Percentiles rank a stretch among this genome's conserved stretches.
phyloP scores from a whole-genome alignment of 2,329 filamentous ascomycete species.

The Podosphaera xanthii region DNA sequence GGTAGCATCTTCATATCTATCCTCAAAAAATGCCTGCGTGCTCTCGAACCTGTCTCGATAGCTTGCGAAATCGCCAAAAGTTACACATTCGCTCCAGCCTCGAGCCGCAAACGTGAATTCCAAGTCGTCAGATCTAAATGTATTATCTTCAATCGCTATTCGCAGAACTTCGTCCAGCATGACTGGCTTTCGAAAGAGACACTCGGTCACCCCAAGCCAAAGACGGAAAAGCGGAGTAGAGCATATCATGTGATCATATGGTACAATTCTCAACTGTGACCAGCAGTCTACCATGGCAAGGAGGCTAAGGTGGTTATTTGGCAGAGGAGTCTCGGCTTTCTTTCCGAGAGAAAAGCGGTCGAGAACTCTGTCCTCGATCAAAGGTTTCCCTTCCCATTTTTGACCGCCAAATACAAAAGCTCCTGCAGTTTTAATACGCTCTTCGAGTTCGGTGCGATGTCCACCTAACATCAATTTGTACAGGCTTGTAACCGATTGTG shows the following conservation, averaged over 20 bases:
- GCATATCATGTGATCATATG: constrained; percentile 99
- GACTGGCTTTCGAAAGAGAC: constrained; percentile 64
- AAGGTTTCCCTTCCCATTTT: constrained; percentile 35
- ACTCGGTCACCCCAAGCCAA: constrained; percentile 92
- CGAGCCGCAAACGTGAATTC: constrained; percentile 95
- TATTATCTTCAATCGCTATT: constrained; percentile 72
- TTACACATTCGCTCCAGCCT: constrained; percentile 88
- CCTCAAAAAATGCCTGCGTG: constrained; percentile 80
- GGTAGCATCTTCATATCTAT: constrained; percentile 68
- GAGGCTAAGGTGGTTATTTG: constrained; percentile 83
- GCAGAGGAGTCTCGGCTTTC: constrained; percentile 30
- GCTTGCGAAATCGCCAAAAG: constrained; percentile 74
- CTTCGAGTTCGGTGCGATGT: constrained; percentile 48
- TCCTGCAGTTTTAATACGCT: constrained; percentile 59
- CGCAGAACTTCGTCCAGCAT: constrained; percentile 68
- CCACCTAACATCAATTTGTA: constrained; percentile 95
- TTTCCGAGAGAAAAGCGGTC: constrained; percentile 73
- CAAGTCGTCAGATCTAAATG: constrained; percentile 82
- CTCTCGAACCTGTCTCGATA: constrained; percentile 80
- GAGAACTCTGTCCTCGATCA: constrained; percentile 49
- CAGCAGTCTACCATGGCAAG: constrained; percentile 97
- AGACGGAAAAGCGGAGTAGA: constrained; percentile 92
- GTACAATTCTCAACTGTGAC: constrained; percentile 79
- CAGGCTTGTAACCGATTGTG: constrained; percentile 71
- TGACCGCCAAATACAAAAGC: constrained; percentile 38